phyloP scores from a whole-genome alignment of 768 basidiomycete genomes.

The Leccinum disarticulatum region DNA sequence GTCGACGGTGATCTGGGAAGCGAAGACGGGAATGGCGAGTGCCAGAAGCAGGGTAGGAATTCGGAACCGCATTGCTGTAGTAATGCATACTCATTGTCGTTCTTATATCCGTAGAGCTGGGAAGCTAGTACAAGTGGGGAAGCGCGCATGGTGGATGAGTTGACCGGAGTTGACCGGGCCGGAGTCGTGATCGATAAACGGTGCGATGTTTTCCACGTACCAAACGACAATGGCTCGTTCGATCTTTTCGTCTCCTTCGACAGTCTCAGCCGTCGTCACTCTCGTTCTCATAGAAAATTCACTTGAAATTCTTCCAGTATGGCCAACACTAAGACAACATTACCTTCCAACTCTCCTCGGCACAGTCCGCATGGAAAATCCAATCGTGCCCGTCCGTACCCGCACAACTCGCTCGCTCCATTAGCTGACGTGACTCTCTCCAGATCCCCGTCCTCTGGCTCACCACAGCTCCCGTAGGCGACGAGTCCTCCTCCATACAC shows the following conservation, averaged over 20 bases:
- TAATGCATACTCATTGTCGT: slow-evolving; percentile 1
- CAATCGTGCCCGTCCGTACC: slow-evolving; percentile 41
- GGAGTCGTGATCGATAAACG: slow-evolving; percentile 17
- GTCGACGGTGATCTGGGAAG: background rate
- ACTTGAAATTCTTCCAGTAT: slow-evolving; percentile 30
- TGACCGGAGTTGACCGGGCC: background rate
- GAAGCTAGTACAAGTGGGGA: too few relatives aligned
- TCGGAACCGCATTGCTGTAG: background rate
- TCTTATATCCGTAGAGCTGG: too few relatives aligned
- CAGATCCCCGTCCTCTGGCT: slow-evolving; percentile 43
- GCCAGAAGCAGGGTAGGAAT: background rate
- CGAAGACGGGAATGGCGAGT: background rate
- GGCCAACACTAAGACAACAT: slow-evolving; percentile 39
- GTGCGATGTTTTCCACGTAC: slow-evolving; percentile 17
- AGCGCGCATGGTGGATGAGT: too few relatives aligned
- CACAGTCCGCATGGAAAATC: slow-evolving; percentile 40
- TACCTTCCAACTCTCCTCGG: slow-evolving; percentile 45
- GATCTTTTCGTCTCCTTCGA: slow-evolving; percentile 24
- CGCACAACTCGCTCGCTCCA: background rate
- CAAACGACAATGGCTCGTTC: slow-evolving; percentile 1
- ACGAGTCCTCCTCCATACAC: slow-evolving; percentile 22
- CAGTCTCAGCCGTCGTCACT: slow-evolving; percentile 29
- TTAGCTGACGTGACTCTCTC: background rate
- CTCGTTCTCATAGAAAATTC: slow-evolving; percentile 61
- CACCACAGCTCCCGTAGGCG: slow-evolving; percentile 43